These are phyloP conservation scores for Dactylellina sp. DNA, from an alignment of 2,329 filamentous ascomycete species.

Conservation along the genomic window DNA sequence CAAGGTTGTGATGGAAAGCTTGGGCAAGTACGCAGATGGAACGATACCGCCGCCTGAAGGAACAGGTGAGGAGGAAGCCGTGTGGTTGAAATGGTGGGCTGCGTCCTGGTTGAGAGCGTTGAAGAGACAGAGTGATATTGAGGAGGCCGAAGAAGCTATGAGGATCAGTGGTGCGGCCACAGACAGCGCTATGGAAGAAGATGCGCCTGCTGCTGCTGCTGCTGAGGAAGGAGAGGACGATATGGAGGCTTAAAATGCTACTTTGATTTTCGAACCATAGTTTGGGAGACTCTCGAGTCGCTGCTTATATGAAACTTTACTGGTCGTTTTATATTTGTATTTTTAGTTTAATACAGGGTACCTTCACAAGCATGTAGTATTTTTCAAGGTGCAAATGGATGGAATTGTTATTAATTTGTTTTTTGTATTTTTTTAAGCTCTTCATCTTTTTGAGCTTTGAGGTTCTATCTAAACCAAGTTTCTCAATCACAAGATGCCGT, in stretches of 20 bases:
- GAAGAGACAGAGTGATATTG: conserved; percentile 81
- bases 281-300: neutral
- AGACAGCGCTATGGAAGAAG: conserved; percentile 36
- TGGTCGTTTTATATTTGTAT: conserved; percentile 9
- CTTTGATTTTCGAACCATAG: no score
- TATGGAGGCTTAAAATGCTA: conserved; percentile 23
- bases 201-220: conserved; percentile 12
- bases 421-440: conserved; percentile 13
- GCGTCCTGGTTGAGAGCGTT: conserved; percentile 88
- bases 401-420: conserved; percentile 10
- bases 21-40: conserved; percentile 61
- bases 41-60: conserved; percentile 65
- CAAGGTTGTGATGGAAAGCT: conserved; percentile 78
- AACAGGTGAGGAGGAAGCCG: conserved; percentile 71
- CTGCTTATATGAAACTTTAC: neutral
- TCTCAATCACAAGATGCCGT: neutral
- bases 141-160: conserved; percentile 75
- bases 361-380: neutral
- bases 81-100: conserved; percentile 81
- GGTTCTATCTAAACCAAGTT: no score
- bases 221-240: conserved; percentile 24
- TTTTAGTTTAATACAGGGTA: conserved; percentile 18
- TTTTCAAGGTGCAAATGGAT: neutral
- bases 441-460: neutral
- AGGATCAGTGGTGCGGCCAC: conserved; percentile 28